Conservation (phyloP, 2,329 filamentous ascomycete species). For the Ascochyta koolunga region DNA sequence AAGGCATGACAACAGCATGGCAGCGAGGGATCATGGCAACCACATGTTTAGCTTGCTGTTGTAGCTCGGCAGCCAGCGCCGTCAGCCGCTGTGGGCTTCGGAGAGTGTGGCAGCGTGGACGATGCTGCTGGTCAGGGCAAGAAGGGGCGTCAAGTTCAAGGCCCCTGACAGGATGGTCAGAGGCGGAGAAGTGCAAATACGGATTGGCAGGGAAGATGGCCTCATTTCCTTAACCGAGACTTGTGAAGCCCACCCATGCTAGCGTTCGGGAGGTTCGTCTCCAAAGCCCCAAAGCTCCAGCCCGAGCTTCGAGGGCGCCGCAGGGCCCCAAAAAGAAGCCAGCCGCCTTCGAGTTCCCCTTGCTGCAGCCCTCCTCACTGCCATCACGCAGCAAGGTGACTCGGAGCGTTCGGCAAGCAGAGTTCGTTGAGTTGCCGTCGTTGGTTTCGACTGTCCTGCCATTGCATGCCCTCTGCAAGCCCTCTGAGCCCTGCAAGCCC, state of each 20-base stretch:
- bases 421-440: constrained; percentile 29
- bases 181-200: constrained; percentile 28
- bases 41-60: too few species aligned
- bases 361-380: constrained; percentile 46
- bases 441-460: constrained; percentile 27
- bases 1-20: too few species aligned
- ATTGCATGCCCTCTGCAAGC: constrained; percentile 25
- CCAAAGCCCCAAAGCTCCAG: constrained; percentile 42
- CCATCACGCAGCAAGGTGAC: constrained; percentile 46
- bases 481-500: constrained; percentile 18
- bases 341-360: constrained; percentile 37
- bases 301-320: constrained; percentile 38
- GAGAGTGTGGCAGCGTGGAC: too few species aligned
- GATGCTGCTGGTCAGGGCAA: too few species aligned
- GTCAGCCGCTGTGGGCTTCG: constrained; percentile 10
- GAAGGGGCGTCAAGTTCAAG: too few species aligned
- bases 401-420: constrained; percentile 38
- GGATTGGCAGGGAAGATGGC: constrained; percentile 38
- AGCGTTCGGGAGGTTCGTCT: constrained; percentile 38
- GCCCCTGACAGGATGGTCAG: constrained; percentile 33
- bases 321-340: constrained; percentile 47
- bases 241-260: constrained; percentile 41
- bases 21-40: constrained; percentile 1
- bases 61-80: neutral
- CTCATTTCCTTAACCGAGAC: constrained; percentile 47